A percentile compares a stretch with the other conserved stretches of the same genome.
These are phyloP conservation scores for Mesostigma viride DNA, from an alignment of 139 green algal genomes.

Conservation along the genomic window DNA sequence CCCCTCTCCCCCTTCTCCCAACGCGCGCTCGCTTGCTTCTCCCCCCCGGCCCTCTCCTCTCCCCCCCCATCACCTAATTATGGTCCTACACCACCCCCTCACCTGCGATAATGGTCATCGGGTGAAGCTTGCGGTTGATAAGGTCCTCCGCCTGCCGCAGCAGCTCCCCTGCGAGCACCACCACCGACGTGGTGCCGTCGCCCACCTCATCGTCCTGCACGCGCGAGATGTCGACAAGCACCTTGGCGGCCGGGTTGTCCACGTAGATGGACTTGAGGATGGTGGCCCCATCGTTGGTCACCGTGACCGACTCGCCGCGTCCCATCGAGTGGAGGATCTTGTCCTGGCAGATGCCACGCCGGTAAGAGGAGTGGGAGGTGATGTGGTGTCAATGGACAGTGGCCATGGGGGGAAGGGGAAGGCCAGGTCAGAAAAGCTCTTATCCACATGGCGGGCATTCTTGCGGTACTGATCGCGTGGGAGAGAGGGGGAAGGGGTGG, in stretches of 20 bases:
- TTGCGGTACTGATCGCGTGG: no score
- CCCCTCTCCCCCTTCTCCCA: no score
- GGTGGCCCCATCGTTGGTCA: conserved; percentile 97
- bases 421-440: no score
- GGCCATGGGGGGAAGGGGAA: no score
- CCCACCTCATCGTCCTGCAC: conserved; percentile 96
- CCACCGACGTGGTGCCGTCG: conserved; percentile 94
- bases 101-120: conserved; percentile 97
- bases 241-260: conserved; percentile 94
- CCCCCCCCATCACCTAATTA: no score
- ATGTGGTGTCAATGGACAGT: no score
- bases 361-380: no score
- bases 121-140: conserved; percentile 85
- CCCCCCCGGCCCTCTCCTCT: no score
- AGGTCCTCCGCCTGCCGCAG: conserved; percentile 91
- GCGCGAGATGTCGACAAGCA: conserved; percentile 70
- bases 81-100: no score
- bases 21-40: no score
- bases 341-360: conserved; percentile 41
- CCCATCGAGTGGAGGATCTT: conserved; percentile 94
- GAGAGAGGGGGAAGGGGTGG: no score
- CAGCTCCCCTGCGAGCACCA: conserved; percentile 94
- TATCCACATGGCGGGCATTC: no score
- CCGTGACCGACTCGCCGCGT: conserved; percentile 67
- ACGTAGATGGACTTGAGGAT: conserved; percentile 94